Base-by-base conservation (phyloP, 208 protist species). In the Leishmania mexicana region DNA sequence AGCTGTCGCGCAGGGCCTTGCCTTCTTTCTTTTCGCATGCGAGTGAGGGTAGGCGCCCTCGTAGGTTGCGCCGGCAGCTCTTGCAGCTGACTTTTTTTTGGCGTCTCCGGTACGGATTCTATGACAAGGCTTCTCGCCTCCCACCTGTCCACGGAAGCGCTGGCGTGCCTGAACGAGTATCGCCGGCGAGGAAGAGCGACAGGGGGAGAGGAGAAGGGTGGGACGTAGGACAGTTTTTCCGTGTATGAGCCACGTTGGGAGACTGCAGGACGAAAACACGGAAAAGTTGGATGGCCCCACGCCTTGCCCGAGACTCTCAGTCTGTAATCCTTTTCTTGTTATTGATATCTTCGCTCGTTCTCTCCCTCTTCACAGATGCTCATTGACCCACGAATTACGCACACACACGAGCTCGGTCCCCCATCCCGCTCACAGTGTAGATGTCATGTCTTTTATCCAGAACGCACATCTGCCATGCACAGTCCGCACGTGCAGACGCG, bases 1-100 rank as follows among this genome's bases (percentile, higher is more conserved):
- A 81, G 10, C 17, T 40, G 13, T 75, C 10, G 19, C 24, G 6
- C 42, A n/a, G 68, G 35, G 42, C 62, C n/a, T 38, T 53, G 54
- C 54, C 68, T 11, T 72, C 64, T 81, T 58, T 76, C 2, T 45
- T 67, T 65, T 81, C 42, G 40, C 64, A 2, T 35, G 42, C 68
- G 42, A n/a, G 40, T 51, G 42, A 13, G 40, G 6, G 42, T 51
- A 0, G 68, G 68, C 24, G 28, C 5, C 19, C 21, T 73, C 40
- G 15, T n/a, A 28, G 3, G 68, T 1, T 21, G 42, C n/a, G 17
- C 42, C 68, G 6, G 10, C 51, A 54, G 51, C 10, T 54, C 51
- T 21, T 13, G 40, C 28, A 17, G 10, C 31, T 51, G 10, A 3
- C 38, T 71, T 73, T 35, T 24, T 51, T 17, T n/a, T 24, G 57